A percentile compares a stretch with the other conserved stretches of the same genome.
phyloP scores from a whole-genome alignment of 129 eudicot species.

The Tanacetum coccineum region DNA sequence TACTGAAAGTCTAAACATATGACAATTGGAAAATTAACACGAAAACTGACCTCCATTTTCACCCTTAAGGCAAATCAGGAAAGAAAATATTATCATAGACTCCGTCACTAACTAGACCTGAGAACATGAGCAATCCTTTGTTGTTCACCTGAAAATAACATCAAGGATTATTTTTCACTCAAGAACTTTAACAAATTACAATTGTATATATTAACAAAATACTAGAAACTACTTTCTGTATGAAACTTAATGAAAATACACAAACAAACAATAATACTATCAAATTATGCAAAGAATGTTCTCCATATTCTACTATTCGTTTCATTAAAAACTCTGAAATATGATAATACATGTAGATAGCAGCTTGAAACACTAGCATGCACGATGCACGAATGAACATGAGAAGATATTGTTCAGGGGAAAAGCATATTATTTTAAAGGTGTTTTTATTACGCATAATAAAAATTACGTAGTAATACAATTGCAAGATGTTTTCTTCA shows the following conservation, averaged over 20 bases:
- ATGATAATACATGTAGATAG: too few species aligned
- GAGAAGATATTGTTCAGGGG: background rate
- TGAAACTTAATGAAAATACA: background rate
- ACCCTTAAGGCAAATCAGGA: constrained; percentile 89
- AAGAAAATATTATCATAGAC: constrained; percentile 73
- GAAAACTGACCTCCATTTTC: constrained; percentile 81
- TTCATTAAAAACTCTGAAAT: too few species aligned
- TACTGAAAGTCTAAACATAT: background rate
- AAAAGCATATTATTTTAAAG: too few species aligned
- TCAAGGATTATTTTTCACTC: background rate
- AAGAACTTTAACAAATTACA: background rate
- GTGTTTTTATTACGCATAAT: too few species aligned
- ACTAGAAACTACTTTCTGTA: background rate
- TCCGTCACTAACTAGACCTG: constrained; percentile 54
- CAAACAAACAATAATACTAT: too few species aligned
- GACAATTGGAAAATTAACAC: constrained; percentile 10
- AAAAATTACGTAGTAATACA: too few species aligned
- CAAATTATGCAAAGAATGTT: too few species aligned
- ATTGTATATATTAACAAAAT: background rate
- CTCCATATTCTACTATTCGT: too few species aligned
- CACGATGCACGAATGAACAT: background rate
- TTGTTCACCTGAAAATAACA: constrained; percentile 61
- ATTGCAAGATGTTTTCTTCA: too few species aligned
- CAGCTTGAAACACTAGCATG: background rate
- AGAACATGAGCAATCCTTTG: constrained; percentile 71